Base-by-base conservation (phyloP, 2,329 filamentous ascomycete species). In the Alternaria arborescens region DNA sequence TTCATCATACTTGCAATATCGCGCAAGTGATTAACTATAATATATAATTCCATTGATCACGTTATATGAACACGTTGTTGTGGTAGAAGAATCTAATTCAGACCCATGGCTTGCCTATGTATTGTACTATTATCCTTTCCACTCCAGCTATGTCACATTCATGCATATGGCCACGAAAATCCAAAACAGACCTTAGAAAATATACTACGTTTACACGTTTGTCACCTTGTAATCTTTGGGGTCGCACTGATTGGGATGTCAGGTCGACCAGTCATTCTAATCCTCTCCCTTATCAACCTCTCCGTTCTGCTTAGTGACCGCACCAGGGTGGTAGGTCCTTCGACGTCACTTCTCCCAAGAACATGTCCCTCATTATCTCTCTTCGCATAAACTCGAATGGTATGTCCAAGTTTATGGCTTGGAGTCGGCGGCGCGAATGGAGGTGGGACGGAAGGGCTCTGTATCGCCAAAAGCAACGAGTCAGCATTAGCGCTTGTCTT, bases 181-280 rank as follows among this genome's bases (percentile, higher is more conserved):
- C 8, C 20, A 41, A 2, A 8, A 10, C n/a, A 41, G 18, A 41
- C 8, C n/a, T 41, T 20, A 10, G 3, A 20, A 22, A 14, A 14
- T 4, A 7, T 16, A 42, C 40, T 8, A 42, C 1, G 11, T 24
- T 12, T 3, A 24, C 11, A 8, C 20, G 3, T 10, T 14, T 5
- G 11, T 20, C 14, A 42, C 14, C 20, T 42, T 8, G 40, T 24
- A n/a, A 43, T 36, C 44, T 18, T 56, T 20, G 34, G 26, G 3
- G 36, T 36, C 38, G 26, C 54, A 50, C 44, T 42, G 8, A 55
- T 14, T 2, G 53, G 53, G 12, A 55, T 32, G 5, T 41, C 43
- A 12, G 53, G 43, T 22, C 43, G 32, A 20, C 53, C 53, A 3
- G 53, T 48, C n/a, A 10, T 30, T 36, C 14, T 40, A 12, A 55